Percentiles rank a stretch among this genome's conserved stretches.
Evolutionary conservation across 768 basidiomycete genomes (phyloP).

Genomic region (Austroboletus festivus): DNA sequence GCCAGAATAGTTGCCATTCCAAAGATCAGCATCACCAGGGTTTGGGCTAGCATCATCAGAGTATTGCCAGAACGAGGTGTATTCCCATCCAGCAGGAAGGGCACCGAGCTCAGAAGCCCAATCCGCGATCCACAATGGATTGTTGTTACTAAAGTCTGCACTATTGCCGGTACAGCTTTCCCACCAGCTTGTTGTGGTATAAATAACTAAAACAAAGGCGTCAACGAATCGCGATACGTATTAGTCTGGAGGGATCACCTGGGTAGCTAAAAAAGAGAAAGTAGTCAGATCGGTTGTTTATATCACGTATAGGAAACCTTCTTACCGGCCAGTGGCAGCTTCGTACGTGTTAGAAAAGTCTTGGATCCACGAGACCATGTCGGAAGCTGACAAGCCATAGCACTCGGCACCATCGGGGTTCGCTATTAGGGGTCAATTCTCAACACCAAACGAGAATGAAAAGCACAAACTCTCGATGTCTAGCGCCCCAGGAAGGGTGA

Average conservation of each 20-base stretch:
- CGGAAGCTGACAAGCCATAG: conserved; percentile 48
- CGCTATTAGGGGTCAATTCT: conserved; percentile 32
- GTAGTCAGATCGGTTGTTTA: not conserved
- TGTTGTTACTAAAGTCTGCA: conserved; percentile 44
- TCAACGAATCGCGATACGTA: not conserved
- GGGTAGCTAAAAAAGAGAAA: conserved; percentile 36
- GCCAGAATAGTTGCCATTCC: conserved; percentile 50
- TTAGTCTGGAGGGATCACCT: conserved; percentile 24
- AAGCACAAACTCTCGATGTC: conserved; percentile 55
- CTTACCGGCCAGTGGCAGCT: conserved; percentile 43
- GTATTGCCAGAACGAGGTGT: conserved; percentile 60
- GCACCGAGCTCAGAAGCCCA: conserved; percentile 48
- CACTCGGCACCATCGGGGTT: conserved; percentile 51
- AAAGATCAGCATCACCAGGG: conserved; percentile 56
- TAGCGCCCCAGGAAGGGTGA: conserved; percentile 60
- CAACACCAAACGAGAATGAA: not conserved
- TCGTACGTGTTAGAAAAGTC: conserved; percentile 63
- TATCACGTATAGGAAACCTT: not conserved
- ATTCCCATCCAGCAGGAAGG: conserved; percentile 59
- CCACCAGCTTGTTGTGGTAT: conserved; percentile 70
- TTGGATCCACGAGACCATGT: conserved; percentile 62
- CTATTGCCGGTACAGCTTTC: conserved; percentile 61
- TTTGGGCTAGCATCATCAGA: conserved; percentile 52
- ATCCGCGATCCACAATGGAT: conserved; percentile 61
- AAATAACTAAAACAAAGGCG: conserved; percentile 45